phyloP scores from a whole-genome alignment of 2,329 filamentous ascomycete species.

The Mycosphaerella sp. region DNA sequence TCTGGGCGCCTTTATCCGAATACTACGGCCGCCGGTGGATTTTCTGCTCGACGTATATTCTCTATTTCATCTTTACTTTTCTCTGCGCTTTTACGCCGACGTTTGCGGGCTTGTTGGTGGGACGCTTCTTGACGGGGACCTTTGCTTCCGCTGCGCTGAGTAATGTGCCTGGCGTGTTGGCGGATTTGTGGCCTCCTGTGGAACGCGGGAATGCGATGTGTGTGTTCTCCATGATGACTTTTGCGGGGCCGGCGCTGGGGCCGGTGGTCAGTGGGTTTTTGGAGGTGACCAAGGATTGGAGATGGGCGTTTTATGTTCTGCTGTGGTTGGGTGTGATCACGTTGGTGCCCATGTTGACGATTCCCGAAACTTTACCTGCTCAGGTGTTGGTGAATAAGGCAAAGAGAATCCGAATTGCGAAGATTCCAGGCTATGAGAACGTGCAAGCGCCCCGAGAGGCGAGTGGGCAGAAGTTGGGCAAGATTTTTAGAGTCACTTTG shows the following conservation, averaged over 20 bases:
- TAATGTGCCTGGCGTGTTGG: slow-evolving; percentile 46
- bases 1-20: slow-evolving; percentile 62
- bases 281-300: slow-evolving; percentile 46
- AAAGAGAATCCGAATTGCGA: slow-evolving; percentile 42
- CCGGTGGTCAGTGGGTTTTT: slow-evolving; percentile 53
- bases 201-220: slow-evolving; percentile 49
- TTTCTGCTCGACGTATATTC: slow-evolving; percentile 41
- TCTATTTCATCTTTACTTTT: slow-evolving; percentile 46
- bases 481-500: slow-evolving; percentile 48
- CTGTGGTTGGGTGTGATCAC: slow-evolving; percentile 36
- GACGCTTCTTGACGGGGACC: slow-evolving; percentile 51
- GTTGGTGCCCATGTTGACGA: slow-evolving; percentile 43
- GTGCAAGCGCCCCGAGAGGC: slow-evolving; percentile 48
- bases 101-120: slow-evolving; percentile 48
- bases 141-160: slow-evolving; percentile 45
- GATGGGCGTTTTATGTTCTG: slow-evolving; percentile 39
- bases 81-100: slow-evolving; percentile 52
- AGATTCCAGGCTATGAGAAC: slow-evolving; percentile 49
- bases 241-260: slow-evolving; percentile 38
- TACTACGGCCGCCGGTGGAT: slow-evolving; percentile 54
- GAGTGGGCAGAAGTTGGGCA: slow-evolving; percentile 38
- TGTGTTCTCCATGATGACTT: slow-evolving; percentile 48
- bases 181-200: slow-evolving; percentile 36
- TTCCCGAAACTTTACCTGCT: slow-evolving; percentile 52
- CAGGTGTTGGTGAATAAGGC: slow-evolving; percentile 51